Evolutionary conservation across 345 rosid species (phyloP).

Genomic region (Punica granatum): DNA sequence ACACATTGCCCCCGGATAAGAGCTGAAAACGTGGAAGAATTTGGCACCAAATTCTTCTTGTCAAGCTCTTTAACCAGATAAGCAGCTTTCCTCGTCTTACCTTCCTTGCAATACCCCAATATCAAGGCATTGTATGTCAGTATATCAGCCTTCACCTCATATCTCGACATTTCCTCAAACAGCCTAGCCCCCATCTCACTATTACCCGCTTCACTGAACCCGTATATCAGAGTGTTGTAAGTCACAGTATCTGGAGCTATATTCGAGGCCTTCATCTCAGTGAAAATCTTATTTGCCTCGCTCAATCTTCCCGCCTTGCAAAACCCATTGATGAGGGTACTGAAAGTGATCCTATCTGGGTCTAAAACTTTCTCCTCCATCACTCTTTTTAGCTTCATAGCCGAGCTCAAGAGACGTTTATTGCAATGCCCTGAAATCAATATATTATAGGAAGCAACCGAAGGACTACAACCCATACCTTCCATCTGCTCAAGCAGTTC

Average conservation of each 20-base stretch:
- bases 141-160: slow-evolving; percentile 52
- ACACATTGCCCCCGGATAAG: slow-evolving; percentile 68
- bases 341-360: slow-evolving; percentile 60
- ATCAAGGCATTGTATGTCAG: slow-evolving; percentile 76
- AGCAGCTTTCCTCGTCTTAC: slow-evolving; percentile 90
- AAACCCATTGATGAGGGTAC: slow-evolving; percentile 61
- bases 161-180: slow-evolving; percentile 57
- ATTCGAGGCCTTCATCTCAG: slow-evolving; percentile 53
- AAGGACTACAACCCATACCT: slow-evolving; percentile 39
- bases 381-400: slow-evolving; percentile 48
- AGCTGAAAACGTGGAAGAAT: slow-evolving; percentile 69
- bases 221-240: slow-evolving; percentile 71
- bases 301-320: slow-evolving; percentile 42
- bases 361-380: slow-evolving; percentile 45
- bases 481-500: slow-evolving; percentile 53
- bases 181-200: slow-evolving; percentile 50
- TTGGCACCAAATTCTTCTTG: slow-evolving; percentile 56
- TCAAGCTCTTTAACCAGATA: slow-evolving; percentile 64
- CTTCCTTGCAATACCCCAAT: slow-evolving; percentile 70
- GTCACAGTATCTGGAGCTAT: slow-evolving; percentile 57
- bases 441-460: slow-evolving; percentile 52
- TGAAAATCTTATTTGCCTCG: slow-evolving; percentile 54
- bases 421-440: slow-evolving; percentile 64
- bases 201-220: slow-evolving; percentile 43
- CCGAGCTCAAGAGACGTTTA: slow-evolving; percentile 55